phyloP scores from a whole-genome alignment of 768 basidiomycete genomes.

The Lanmaoa pseudosensibilis region DNA sequence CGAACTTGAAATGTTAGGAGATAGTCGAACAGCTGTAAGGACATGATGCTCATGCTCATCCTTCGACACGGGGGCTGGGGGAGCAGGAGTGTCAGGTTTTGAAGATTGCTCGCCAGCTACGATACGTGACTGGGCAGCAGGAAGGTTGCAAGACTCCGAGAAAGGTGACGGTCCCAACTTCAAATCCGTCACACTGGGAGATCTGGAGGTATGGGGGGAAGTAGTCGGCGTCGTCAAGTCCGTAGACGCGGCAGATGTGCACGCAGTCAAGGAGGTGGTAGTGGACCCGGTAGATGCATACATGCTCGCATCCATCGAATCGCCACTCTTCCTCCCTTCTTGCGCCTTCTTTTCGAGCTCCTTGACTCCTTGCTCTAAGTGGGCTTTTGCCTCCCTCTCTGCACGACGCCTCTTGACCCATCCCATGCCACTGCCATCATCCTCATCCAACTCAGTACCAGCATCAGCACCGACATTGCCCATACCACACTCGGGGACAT shows the following conservation, averaged over 20 bases:
- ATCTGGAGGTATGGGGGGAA: constrained; percentile 22
- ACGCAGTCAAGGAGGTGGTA: constrained; percentile 24
- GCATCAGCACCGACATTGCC: constrained; percentile 19
- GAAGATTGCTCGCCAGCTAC: not conserved
- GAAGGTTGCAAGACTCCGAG: not conserved
- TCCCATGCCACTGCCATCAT: constrained; percentile 85
- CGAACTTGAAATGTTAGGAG: constrained; percentile 12
- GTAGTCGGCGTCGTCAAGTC: constrained; percentile 19
- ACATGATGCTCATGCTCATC: constrained; percentile 24
- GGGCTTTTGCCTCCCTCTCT: constrained; percentile 48
- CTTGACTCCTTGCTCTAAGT: constrained; percentile 19
- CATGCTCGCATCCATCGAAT: constrained; percentile 25
- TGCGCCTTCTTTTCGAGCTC: constrained; percentile 10
- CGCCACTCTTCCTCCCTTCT: constrained; percentile 26
- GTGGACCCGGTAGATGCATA: constrained; percentile 24
- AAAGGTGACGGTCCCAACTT: constrained; percentile 7
- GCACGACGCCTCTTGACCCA: constrained; percentile 73
- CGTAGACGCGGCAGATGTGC: constrained; percentile 21
- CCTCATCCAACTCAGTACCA: constrained; percentile 45
- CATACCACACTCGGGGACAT: constrained; percentile 30
- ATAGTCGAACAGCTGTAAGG: constrained; percentile 27
- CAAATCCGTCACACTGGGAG: constrained; percentile 21
- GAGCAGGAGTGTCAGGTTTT: not conserved
- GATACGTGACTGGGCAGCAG: not conserved
- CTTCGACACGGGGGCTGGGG: not conserved